Base-by-base conservation (phyloP, 2,329 filamentous ascomycete species). In the Cercospora brassicicola region DNA sequence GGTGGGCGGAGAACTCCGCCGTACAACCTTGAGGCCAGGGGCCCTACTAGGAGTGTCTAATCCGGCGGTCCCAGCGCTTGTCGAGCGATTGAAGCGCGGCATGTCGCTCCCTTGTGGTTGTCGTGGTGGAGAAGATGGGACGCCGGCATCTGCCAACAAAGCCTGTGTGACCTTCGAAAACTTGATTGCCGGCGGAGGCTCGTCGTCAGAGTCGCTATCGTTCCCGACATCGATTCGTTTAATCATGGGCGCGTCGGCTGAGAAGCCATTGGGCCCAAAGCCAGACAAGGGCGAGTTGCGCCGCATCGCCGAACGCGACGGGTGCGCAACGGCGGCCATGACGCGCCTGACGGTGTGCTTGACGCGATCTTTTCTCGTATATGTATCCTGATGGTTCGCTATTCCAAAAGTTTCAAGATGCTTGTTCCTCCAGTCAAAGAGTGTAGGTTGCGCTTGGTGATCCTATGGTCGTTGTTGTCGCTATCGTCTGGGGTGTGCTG, bases 91-190 rank as follows among this genome's bases (percentile, higher is more conserved):
- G 70, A 73, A 74, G 20, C 73, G 74, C 36, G 73, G 70, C 42
- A 69, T 70, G 4, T 74, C 72, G 20, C 69, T 81, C 69, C 59
- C 77, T 75, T 79, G 74, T 45, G 83, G 83, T 66, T 82, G 81
- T 64, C 84, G 83, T 23, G 80, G 80, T 59, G 84, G 83, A 8
- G 87, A 85, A 3, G 82, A 85, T 60, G 87, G 86, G 53, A 90
- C 88, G 66, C 88, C 87, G 26, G 79, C 82, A 71, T 85, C 84
- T 62, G 84, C 84, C 63, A 97, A 85, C 15, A 97, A 84, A 20
- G 93, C 94, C 77, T 95, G 94, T 59, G 94, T 96, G 73, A 95
- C 87, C 75, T 94, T 93, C 78, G 93, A 97, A 78, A 97, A 91
- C 82, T 95, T 96, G 88, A 95, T 93, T 75, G 93, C 93, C 63